Conservation (phyloP, 176 grass and related monocot species). For the Saccharum officinarum region DNA sequence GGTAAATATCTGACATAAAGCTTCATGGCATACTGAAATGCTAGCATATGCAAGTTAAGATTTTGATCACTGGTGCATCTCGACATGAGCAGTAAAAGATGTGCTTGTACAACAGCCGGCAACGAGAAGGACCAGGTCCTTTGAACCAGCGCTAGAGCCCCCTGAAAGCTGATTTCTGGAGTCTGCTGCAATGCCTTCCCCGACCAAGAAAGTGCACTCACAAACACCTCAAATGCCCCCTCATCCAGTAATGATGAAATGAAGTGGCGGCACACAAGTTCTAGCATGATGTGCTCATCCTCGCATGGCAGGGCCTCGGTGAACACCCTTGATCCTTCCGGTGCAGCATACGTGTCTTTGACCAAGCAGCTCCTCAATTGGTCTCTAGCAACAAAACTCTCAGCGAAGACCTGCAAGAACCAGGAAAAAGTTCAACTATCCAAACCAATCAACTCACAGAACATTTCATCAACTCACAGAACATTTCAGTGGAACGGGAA, state of each 20-base stretch:
- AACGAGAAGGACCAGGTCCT: background rate
- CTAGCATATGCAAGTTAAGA: constrained; percentile 10
- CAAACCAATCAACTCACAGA: background rate
- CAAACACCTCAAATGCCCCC: constrained; percentile 2
- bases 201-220: constrained; percentile 23
- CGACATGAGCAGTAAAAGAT: constrained; percentile 38
- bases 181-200: background rate
- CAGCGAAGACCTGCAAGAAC: constrained; percentile 31
- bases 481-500: background rate
- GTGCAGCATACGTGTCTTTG: background rate
- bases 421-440: background rate
- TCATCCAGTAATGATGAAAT: constrained; percentile 37
- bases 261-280: constrained; percentile 41
- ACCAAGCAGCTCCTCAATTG: background rate
- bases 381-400: background rate
- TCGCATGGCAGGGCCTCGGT: too few species aligned
- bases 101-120: constrained; percentile 14
- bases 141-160: background rate
- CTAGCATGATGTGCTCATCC: background rate
- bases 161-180: constrained; percentile 31
- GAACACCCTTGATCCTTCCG: background rate
- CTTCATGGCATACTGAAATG: constrained; percentile 21
- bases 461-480: background rate
- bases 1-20: constrained; percentile 38
- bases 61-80: constrained; percentile 23